Evolutionary conservation across 1,284 basidiomycete genomes (phyloP), one percentile per base, ranked within the genome.

Genomic region (Albatrellus sp.): DNA sequence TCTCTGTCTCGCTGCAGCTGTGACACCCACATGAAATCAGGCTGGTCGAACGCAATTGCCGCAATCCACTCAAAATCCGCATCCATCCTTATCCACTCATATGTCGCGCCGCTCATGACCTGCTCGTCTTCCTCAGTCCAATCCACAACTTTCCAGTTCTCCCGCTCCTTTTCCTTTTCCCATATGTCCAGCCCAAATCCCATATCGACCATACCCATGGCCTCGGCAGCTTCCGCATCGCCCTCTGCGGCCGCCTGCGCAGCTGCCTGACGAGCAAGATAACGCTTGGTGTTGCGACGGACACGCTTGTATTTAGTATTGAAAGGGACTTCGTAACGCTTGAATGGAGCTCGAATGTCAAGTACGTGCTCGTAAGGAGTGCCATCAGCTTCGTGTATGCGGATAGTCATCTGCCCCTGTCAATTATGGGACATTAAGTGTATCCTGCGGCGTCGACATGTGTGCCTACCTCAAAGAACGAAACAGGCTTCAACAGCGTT

Each of bases 291-390:
- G 55, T 93, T 91, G 31, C 94, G 74, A 42, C 93, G 75, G 13
- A 97, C 89, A 50, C 96, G 90, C 64, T 98, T 98, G 66, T 98
- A 98, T 63, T 98, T 98, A n/a, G 94, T 98, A 61, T 98, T 98
- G 73, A 98, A 98, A 1, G 96, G 93, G 0, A 98, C 91, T 57
- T 96, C 91, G 59, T 90, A 97, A 11, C 87, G 81, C 60, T 96
- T 97, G 64, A 86, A 87, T 1, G 79, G 65, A 16, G 77, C 77
- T 35, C 88, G 82, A 48, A 98, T 88, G 59, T 97, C 92, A 35
- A 99, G 72, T 16, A 98, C 90, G 59, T 99, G 96, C 62, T 99
- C 96, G 58, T 98, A 98, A 0, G 96, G 94, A 34, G 96, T 98
- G 1, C 96, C 96, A 59, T 98, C 96, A 0, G 93, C 93, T 69